Evolutionary conservation across 768 basidiomycete species (phyloP), one percentile per base, ranked within the genome.

Genomic region (Dioszegia crocea): DNA sequence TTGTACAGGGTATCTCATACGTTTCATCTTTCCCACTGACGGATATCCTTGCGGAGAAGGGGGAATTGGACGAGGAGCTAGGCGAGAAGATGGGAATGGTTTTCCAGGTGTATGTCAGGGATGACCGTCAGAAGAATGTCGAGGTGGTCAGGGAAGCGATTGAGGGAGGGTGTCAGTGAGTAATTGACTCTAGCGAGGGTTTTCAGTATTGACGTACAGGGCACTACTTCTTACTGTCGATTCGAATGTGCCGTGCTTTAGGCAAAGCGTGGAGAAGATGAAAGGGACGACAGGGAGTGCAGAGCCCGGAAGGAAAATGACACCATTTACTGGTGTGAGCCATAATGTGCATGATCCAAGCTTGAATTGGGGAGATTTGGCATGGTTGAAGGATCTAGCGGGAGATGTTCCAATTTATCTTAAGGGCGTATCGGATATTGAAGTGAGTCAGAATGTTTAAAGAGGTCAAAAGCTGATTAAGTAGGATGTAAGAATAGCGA

Each of bases 151-250:
- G 80, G 43, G 84, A 88, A 53, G 83, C 89, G 11, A 85, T 88
- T 56, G 74, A 75, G n/a, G 79, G 89, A 4, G 90, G 91, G 0
- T 90, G 87, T 33, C 57, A 63, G 74, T 71, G 39, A 63, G 73
- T 66, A 11, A 6, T 11, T 6, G 9, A 14, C n/a, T n/a, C n/a
- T n/a, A n/a, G n/a, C n/a, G n/a, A n/a, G n/a, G n/a, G n/a, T n/a
- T n/a, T n/a, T n/a, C n/a, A n/a, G n/a, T n/a, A n/a, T n/a, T n/a
- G n/a, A n/a, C n/a, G n/a, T n/a, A n/a, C 78, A 91, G 87, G 53
- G 91, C 89, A 0, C 87, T 97, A 50, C 86, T 90, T 68, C 77
- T 97, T 43, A 94, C 92, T 1, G 91, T 93, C 1, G 92, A 97
- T 76, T 88, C 90, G 1, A 80, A 88, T 26, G 84, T 88, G 26